phyloP scores from a whole-genome alignment of 306 rosid genomes.

The Dalbergia cultrata region DNA sequence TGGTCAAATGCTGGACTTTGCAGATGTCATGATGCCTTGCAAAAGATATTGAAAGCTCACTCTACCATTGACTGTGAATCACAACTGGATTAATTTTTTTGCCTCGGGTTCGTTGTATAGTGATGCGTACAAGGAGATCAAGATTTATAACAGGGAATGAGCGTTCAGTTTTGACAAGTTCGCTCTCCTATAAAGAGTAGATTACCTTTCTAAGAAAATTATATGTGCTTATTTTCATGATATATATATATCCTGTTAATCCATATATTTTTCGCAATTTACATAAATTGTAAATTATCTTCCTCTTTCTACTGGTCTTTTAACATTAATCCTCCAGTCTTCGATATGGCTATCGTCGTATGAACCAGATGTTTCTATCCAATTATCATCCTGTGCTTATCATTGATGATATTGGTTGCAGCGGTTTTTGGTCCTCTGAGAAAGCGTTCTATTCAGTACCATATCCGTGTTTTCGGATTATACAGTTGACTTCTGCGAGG shows the following conservation, averaged over 20 bases:
- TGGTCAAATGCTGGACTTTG: constrained; percentile 41
- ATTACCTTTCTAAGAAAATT: constrained; percentile 22
- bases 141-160: constrained; percentile 18
- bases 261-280: constrained; percentile 10
- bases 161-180: constrained; percentile 31
- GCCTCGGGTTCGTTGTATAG: constrained; percentile 11
- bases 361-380: background rate
- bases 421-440: too few relatives aligned
- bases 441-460: too few relatives aligned
- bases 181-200: constrained; percentile 1
- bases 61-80: constrained; percentile 20
- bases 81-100: constrained; percentile 9
- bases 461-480: too few relatives aligned
- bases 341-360: background rate
- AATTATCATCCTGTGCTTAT: too few relatives aligned
- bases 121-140: constrained; percentile 33
- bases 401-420: too few relatives aligned
- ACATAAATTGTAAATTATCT: background rate
- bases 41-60: constrained; percentile 58
- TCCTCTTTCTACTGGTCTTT: constrained; percentile 4
- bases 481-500: too few relatives aligned
- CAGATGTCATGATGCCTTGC: constrained; percentile 74
- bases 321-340: background rate
- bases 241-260: too few relatives aligned
- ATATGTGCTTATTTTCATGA: background rate